Evolutionary conservation across 2,329 filamentous ascomycete species (phyloP).

Genomic region (Teratosphaeria zuluensis): DNA sequence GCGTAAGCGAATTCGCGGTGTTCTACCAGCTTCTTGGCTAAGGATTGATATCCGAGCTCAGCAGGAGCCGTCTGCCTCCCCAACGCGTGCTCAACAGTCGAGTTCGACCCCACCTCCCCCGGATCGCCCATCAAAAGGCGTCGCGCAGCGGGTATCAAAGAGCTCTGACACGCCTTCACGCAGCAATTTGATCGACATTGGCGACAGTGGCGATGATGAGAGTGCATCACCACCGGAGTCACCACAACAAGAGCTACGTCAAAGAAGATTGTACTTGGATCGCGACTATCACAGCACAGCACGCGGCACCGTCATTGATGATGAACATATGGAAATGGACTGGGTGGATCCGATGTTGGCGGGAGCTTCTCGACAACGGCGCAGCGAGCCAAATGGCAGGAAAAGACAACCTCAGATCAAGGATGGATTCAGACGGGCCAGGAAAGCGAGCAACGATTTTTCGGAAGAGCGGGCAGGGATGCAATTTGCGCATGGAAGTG

Average conservation of each 20-base stretch:
- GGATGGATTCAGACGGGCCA: conserved; percentile 20
- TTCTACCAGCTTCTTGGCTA: conserved; percentile 42
- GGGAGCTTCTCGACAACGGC: conserved; percentile 6
- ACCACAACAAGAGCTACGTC: neutral
- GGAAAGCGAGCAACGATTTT: conserved; percentile 5
- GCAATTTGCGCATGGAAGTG: neutral
- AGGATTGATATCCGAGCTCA: conserved; percentile 34
- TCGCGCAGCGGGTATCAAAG: conserved; percentile 11
- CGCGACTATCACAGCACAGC: conserved; percentile 3
- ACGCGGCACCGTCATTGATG: conserved; percentile 11
- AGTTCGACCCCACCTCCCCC: conserved; percentile 9
- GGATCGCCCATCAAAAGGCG: conserved; percentile 18
- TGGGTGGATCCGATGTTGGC: conserved; percentile 34
- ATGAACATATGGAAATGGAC: conserved; percentile 37
- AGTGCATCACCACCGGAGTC: neutral
- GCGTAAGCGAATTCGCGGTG: conserved; percentile 36
- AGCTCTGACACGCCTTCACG: neutral
- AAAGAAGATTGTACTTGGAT: conserved; percentile 6
- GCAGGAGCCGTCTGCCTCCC: conserved; percentile 3
- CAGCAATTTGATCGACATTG: conserved; percentile 18
- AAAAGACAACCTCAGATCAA: conserved; percentile 31
- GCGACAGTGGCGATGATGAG: conserved; percentile 26
- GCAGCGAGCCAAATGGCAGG: conserved; percentile 10
- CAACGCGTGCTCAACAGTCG: conserved; percentile 1
- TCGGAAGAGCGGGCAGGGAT: conserved; percentile 13